These are phyloP conservation scores for Allium sativum DNA, from an alignment of 106 monocot species.

Conservation along the genomic window DNA sequence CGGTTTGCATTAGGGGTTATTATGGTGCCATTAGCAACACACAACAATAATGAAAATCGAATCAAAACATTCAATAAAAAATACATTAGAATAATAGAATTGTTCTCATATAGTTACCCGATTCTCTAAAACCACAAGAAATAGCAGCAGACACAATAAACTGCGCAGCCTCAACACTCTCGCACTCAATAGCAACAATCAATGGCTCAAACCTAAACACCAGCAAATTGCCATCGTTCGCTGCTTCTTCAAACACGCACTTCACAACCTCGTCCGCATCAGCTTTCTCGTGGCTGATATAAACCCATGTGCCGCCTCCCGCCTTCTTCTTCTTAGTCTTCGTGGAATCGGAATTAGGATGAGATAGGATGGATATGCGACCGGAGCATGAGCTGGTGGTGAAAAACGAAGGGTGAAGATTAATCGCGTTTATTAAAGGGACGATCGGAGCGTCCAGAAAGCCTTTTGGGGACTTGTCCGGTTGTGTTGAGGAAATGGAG, in stretches of 20 bases:
- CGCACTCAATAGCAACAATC: conserved; percentile 72
- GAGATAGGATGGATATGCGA: conserved; percentile 76
- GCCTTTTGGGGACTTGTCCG: conserved; percentile 91
- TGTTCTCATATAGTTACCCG: conserved; percentile 29
- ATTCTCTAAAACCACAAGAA: conserved; percentile 76
- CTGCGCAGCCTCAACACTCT: conserved; percentile 45
- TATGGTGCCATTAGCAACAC: no score
- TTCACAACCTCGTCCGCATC: conserved; percentile 40
- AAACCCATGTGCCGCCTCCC: conserved; percentile 70
- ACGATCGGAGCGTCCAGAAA: conserved; percentile 56
- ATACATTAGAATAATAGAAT: background rate
- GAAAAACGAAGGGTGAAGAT: conserved; percentile 60
- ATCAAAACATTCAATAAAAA: background rate
- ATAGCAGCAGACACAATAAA: conserved; percentile 48
- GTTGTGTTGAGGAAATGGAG: conserved; percentile 31
- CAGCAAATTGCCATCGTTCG: conserved; percentile 6
- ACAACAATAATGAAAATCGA: no score
- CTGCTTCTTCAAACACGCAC: conserved; percentile 25
- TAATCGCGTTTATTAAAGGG: conserved; percentile 57
- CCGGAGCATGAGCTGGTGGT: conserved; percentile 98
- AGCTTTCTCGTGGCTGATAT: conserved; percentile 58
- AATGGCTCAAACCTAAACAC: conserved; percentile 87
- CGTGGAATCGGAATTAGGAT: background rate
- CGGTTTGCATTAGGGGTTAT: no score
- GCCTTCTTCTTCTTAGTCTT: conserved; percentile 69